Percentiles rank a stretch among this genome's conserved stretches.
Conservation (phyloP, 345 rosid genomes). For the Capsella bursapastoris region DNA sequence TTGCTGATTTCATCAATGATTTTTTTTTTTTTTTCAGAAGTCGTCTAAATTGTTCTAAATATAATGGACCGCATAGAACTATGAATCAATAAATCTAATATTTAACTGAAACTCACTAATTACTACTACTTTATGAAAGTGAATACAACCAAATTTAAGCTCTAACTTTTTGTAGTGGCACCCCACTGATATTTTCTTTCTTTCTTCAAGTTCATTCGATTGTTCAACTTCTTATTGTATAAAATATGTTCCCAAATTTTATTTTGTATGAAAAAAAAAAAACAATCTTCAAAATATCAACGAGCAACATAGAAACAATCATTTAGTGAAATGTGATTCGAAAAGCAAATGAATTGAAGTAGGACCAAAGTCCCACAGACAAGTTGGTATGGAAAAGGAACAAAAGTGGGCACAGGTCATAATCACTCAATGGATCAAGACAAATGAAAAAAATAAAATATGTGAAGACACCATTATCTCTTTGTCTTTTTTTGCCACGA, state of each 20-base stretch:
- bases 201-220: neutral
- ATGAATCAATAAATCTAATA: neutral
- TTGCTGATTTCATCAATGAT: no score
- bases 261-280: no score
- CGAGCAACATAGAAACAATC: conserved; percentile 28
- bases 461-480: conserved; percentile 35
- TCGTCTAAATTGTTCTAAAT: neutral
- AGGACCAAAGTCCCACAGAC: conserved; percentile 13
- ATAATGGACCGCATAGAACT: neutral
- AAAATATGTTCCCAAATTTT: no score
- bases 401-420: conserved; percentile 30
- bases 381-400: conserved; percentile 34
- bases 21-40: neutral
- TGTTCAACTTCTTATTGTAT: neutral
- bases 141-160: neutral
- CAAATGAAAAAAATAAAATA: neutral
- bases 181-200: neutral
- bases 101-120: neutral
- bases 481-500: conserved; percentile 26
- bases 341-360: conserved; percentile 27
- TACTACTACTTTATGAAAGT: neutral
- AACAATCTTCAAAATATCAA: neutral
- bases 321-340: conserved; percentile 26
- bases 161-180: neutral
- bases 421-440: conserved; percentile 22